Evolutionary conservation across 2,329 filamentous ascomycete species (phyloP), one percentile per base, ranked within the genome.

Genomic region (Trichophyton benhamiae): DNA sequence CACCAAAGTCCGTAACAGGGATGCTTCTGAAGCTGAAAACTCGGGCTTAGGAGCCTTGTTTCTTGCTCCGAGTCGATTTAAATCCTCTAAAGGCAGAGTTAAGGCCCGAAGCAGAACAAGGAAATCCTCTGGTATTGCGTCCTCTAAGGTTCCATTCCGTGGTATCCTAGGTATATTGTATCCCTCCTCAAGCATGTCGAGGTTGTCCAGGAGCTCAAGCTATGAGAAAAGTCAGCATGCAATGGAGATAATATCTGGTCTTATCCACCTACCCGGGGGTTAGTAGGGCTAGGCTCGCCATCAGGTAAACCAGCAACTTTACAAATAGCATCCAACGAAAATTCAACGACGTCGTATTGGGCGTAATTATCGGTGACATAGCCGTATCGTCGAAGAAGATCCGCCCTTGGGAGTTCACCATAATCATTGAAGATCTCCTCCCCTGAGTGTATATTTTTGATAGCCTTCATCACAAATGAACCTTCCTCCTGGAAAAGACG

Each of bases 391-490:
- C 91, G 81, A 9, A 96, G 80, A 6, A 96, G 78, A 69, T 96
- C 91, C 0, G 88, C 87, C 63, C 88, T 87, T 8, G 90, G 87
- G 2, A 95, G 82, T 4, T 90, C 85, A 0, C 91, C 91, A 66
- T 95, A 95, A 74, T 95, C 91, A 71, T 95, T 95, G 70, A 91
- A 83, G 17, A 96, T 83, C 72, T 95, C 88, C 61, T 89, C 83
- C 4, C 88, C 88, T 0, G 49, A 27, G 11, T 55, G 27, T 55
- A 55, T 55, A 36, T 55, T 55, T 15, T 11, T 55, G 49, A 55
- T 36, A 36, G 49, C 49, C 49, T 55, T 55, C 49, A 55, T 55
- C 13, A 55, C 49, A 15, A 55, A 55, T 0, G 27, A 55, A 3
- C 49, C 49, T 61, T 81, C 76, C 65, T 84, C 82, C 70, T 86